Evolutionary conservation across 495 filamentous ascomycete genomes (phyloP), one percentile per base, ranked within the genome.

Genomic region (Lasiosphaeris hirsuta): DNA sequence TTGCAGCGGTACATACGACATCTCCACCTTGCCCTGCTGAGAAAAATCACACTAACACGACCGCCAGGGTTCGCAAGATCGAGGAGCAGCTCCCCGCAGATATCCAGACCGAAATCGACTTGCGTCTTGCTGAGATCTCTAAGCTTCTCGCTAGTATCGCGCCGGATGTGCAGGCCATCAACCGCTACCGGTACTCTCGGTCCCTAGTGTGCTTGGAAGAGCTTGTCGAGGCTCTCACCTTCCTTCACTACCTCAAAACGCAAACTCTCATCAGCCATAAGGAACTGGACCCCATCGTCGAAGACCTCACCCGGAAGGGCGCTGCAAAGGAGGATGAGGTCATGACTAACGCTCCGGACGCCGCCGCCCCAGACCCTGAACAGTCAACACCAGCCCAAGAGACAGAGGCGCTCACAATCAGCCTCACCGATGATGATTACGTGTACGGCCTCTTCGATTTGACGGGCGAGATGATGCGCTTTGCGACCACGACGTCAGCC

Each of bases 381-480:
- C n/a, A n/a, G n/a, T n/a, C n/a, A n/a, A n/a, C 58, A 41, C 34
- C 57, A 6, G 58, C 13, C 63, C 45, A 56, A 17, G 15, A 46
- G 18, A 18, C 10, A 4, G 51, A 56, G 11, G 79, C 81, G 0
- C 66, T 64, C 0, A 76, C 75, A 7, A 76, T 96, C 40, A 64
- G 71, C 11, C 68, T 90, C n/a, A 89, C 89, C 4, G 79, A 83
- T 23, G 85, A 92, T 8, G 94, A 98, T 69, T 97, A 96, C 67
- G 63, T 96, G 23, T 87, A 95, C 58, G 94, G 95, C 5, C 74
- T 98, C 7, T 96, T 96, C 62, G 94, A 98, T 70, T 78, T 97
- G 47, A 87, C 88, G 0, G 94, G 94, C 9, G 94, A 98, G 72
- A 80, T 97, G 74, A 98, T 98, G 94, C 81, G 91, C 33, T 97